Evolutionary conservation across 495 filamentous ascomycete species (phyloP), one percentile per base, ranked within the genome.

Genomic region (Penicillium paxilli): DNA sequence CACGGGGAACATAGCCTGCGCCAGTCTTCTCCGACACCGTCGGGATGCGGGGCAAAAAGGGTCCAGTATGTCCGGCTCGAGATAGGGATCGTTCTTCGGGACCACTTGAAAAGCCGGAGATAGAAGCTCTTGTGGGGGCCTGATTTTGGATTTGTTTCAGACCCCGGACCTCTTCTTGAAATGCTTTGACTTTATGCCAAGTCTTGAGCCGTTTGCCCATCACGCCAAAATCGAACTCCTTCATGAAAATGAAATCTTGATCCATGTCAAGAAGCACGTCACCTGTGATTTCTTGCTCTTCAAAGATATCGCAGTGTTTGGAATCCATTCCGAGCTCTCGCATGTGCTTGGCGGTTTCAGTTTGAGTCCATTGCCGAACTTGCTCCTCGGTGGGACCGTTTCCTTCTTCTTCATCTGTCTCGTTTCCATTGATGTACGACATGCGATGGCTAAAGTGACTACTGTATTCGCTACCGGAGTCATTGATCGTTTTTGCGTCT

Each of bases 221-320:
- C 9, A 92, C 88, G 10, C 95, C 95, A 59, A 99, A 81, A 47
- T 98, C 91, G 57, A 98, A 91, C 48, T 94, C 93, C 69, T 96
- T 96, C 72, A 98, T 84, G 66, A 96, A 92, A 3, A 97, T 70
- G 26, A 91, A 91, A 22, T 88, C 85, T 67, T 98, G 95, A 56
- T 96, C 88, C 92, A 99, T 95, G 19, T 90, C 90, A 45, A 99
- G 73, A 14, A 99, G 72, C 11, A 97, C 91, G 55, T 97, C 91
- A 30, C 95, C 95, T 11, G 88, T 85, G 50, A 99, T 96, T 69
- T 99, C 95, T 73, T 99, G 92, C 59, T 97, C 92, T 58, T 87
- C 80, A 61, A 99, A 99, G 9, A 97, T 87, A 38, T 93, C 87
- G 67, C 95, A 98, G 56, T 96, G 92, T 47, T 80, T 82, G 37